Base-by-base conservation (phyloP, 1,284 basidiomycete genomes). In the Boletus hoseneyae region DNA sequence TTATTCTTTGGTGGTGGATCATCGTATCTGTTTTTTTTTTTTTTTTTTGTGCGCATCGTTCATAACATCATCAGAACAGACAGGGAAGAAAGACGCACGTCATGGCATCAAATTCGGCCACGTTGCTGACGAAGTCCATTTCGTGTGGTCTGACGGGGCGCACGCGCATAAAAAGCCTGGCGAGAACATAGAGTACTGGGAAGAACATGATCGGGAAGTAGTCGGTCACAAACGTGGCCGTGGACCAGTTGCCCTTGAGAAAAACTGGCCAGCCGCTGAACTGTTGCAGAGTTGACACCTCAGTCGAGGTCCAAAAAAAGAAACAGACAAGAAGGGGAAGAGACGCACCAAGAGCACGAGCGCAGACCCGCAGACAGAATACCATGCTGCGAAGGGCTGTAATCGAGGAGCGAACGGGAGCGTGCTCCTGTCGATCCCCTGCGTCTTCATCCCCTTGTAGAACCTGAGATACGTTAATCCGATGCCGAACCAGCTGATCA, bases 401-500 rank as follows among this genome's bases (percentile, higher is more conserved):
- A 75, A 40, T 18, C 60, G 50, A 2, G 73, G 66, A 0, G 55
- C 53, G 62, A 72, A 85, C 0, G 85, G 85, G 2, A 88, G 73
- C 1, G 62, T 68, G 1, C 53, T 57, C 34, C 82, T 70, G 45
- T 76, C 70, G 50, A 80, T 69, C 1, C 80, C 80, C 54, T 87
- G 85, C 0, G 67, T 73, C 52, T 74, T 73, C 57, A 80, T 62
- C 23, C 83, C 86, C 15, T 69, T 64, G 64, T 78, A 65, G 71
- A 86, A 87, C n/a, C 80, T 73, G 51, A 83, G 71, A 65, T 84
- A 84, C 0, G 77, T 80, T 48, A 83, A 62, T 3, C 74, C 70
- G 60, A 87, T 87, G 41, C 76, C 78, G 56, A 80, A 74, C 85
- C 85, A 88, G 35, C 78, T 79, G 51, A 81, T 65, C 38, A 87